These are phyloP conservation scores for Sherardia arvensis DNA, from an alignment of 257 asterid genomes.

Conservation along the genomic window DNA sequence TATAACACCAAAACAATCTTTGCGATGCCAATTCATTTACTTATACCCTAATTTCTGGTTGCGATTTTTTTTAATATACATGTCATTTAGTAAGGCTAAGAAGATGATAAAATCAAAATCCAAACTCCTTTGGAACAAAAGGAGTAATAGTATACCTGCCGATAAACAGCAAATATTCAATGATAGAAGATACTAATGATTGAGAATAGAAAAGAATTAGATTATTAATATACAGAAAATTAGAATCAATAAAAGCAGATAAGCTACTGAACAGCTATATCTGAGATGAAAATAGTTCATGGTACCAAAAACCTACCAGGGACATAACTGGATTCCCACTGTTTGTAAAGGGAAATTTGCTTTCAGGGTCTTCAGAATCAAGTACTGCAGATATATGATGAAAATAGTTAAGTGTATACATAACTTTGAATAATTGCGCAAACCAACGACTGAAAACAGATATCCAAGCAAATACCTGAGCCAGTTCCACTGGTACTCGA, in stretches of 20 bases:
- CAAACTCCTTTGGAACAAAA: neutral
- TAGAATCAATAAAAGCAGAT: neutral
- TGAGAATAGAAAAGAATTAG: neutral
- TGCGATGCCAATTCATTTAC: no score
- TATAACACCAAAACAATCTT: neutral
- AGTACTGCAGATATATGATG: conserved; percentile 36
- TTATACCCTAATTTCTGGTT: neutral
- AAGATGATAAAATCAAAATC: neutral
- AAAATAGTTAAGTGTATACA: neutral
- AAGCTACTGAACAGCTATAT: neutral
- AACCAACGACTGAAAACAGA: neutral
- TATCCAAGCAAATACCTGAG: conserved; percentile 22
- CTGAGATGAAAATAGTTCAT: neutral
- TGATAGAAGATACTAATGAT: neutral
- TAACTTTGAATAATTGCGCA: neutral
- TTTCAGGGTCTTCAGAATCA: conserved; percentile 35
- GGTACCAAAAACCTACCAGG: conserved; percentile 36
- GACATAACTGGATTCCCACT: conserved; percentile 83
- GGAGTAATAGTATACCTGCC: neutral
- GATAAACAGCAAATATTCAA: neutral
- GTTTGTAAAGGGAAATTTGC: conserved; percentile 55
- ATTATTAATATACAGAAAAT: no score
- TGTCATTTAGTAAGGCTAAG: neutral
- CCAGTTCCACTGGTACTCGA: conserved; percentile 46
- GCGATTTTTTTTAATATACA: neutral